Base-by-base conservation (phyloP, 768 basidiomycete species). In the Agrocybe chaxingu region DNA sequence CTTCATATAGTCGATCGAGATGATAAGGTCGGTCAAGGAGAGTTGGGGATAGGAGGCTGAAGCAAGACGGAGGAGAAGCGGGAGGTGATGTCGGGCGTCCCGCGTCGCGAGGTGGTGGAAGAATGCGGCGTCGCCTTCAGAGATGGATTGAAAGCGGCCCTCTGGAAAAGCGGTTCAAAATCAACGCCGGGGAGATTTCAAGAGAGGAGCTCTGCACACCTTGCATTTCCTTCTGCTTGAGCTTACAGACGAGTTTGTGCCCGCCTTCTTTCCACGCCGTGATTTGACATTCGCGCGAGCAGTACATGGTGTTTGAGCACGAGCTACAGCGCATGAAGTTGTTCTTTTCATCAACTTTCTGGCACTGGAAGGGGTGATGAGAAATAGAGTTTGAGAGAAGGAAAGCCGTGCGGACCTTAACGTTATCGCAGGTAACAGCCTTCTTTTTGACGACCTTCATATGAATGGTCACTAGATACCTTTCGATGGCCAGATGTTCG, bases 281-380 rank as follows among this genome's bases (percentile, higher is more conserved):
- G 3, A 56, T 55, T 50, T 71, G 71, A 47, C 72, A 72, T 49
- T 71, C 69, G 46, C 69, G 68, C 1, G 71, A 72, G 50, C 72
- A 72, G 53, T 72, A 72, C 9, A 69, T 56, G 3, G 71, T 70
- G 7, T 58, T 64, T 5, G 61, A 60, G 54, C 72, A 72, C 4
- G 61, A 63, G 4, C 59, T 55, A 47, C 71, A 74, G 39, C 67
- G 66, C 37, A 60, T 56, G 53, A 74, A 68, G 11, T 60, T 64
- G 43, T 68, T 67, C 51, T 65, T 70, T 3, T 48, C 52, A 24
- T 68, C 68, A 34, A 67, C 48, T 55, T 68, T 70, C 11, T 69
- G 69, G 47, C 70, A 72, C 70, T 71, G 37, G 19, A 53, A 1
- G 30, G 42, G 31, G 31, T 10, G 43, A 39, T 35, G 16, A 19